Conservation (phyloP, 2,329 filamentous ascomycete species). For the Clarireedia paspali region DNA sequence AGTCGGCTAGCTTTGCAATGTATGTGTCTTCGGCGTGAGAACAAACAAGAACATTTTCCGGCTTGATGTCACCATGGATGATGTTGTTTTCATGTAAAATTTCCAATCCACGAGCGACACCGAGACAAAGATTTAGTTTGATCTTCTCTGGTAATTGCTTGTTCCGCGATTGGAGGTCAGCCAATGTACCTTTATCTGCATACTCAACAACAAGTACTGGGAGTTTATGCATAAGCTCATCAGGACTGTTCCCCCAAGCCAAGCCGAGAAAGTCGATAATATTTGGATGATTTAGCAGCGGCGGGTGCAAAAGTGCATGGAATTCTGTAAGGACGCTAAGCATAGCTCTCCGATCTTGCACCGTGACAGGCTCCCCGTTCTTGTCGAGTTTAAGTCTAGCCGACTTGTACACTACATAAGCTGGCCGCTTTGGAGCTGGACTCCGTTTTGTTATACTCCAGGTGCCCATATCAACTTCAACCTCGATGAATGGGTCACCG, state of each 20-base stretch:
- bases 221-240: not conserved
- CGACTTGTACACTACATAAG: not conserved
- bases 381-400: not conserved
- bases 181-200: not conserved
- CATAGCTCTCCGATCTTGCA: not conserved
- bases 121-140: not conserved
- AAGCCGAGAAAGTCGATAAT: slow-evolving; percentile 2
- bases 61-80: slow-evolving; percentile 1
- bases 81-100: not conserved
- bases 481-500: not conserved
- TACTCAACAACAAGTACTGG: slow-evolving; percentile 3
- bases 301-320: not conserved
- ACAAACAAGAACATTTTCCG: slow-evolving; percentile 1
- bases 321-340: not conserved
- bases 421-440: not conserved
- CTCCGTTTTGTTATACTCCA: not conserved
- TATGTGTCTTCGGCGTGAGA: not conserved
- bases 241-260: not conserved
- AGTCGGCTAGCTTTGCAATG: slow-evolving; percentile 2
- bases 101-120: not conserved
- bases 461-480: not conserved
- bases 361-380: not conserved
- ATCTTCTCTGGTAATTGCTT: not conserved
- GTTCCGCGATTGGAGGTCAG: not conserved
- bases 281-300: not conserved